Conservation (phyloP, 2,329 filamentous ascomycete species). For the Colletotrichum costaricense region DNA sequence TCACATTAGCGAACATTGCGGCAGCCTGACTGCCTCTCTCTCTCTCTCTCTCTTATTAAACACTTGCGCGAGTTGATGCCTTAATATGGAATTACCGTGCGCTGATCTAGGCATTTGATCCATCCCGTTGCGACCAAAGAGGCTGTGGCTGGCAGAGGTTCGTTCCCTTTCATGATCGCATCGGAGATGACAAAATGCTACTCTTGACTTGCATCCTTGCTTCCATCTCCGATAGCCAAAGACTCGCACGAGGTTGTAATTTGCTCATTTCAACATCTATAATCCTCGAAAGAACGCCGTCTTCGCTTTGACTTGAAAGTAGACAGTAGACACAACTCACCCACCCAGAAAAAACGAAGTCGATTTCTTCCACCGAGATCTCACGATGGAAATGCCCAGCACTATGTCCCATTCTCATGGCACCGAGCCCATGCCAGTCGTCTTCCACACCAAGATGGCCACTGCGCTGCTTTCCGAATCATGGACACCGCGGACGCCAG, state of each 20-base stretch:
- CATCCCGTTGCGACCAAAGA: not conserved
- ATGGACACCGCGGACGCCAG: not conserved
- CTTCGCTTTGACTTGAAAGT: not conserved
- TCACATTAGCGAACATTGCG: not conserved
- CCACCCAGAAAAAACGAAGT: not conserved
- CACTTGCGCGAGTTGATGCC: not conserved
- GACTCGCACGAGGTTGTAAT: not conserved
- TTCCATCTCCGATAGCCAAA: not conserved
- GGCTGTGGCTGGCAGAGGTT: not conserved
- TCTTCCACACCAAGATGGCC: conserved; percentile 25
- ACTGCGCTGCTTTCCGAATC: conserved; percentile 1
- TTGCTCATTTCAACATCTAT: not conserved
- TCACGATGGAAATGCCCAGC: not conserved
- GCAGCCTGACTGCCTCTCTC: not conserved
- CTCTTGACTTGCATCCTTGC: not conserved
- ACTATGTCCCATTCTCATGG: not conserved
- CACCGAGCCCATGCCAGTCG: conserved; percentile 1
- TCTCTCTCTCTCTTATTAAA: not conserved
- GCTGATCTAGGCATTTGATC: not conserved
- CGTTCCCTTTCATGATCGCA: not conserved
- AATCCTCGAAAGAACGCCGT: not conserved
- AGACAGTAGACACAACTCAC: not conserved
- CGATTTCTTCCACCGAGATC: not conserved
- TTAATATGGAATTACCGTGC: not conserved
- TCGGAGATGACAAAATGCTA: not conserved